Percentiles rank a stretch among this genome's conserved stretches.
These are phyloP conservation scores for Pseudogymnoascus sp. DNA, from an alignment of 2,329 filamentous ascomycete species.

Conservation along the genomic window DNA sequence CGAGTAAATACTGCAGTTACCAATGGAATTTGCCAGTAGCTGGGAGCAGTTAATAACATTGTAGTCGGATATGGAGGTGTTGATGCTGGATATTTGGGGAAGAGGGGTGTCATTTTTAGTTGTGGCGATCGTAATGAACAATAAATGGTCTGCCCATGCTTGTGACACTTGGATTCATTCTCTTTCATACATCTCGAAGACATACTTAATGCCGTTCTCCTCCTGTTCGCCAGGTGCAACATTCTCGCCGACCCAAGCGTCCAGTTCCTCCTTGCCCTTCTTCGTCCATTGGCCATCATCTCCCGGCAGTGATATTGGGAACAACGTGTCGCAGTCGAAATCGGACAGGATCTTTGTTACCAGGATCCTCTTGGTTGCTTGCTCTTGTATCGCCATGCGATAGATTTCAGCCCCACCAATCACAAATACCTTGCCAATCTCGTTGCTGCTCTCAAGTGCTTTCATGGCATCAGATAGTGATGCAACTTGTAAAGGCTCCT, in stretches of 20 bases:
- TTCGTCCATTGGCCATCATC: constrained; percentile 45
- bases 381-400: constrained; percentile 53
- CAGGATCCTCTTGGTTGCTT: constrained; percentile 54
- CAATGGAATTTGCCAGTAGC: background rate
- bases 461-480: constrained; percentile 52
- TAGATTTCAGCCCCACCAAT: constrained; percentile 92
- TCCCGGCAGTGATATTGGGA: constrained; percentile 50
- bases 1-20: background rate
- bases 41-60: background rate
- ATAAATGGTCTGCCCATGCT: background rate
- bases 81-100: background rate
- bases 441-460: constrained; percentile 19
- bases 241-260: constrained; percentile 58
- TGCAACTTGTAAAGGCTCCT: constrained; percentile 46
- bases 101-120: background rate
- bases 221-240: constrained; percentile 47
- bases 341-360: constrained; percentile 61
- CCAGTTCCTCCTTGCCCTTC: constrained; percentile 44
- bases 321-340: constrained; percentile 70
- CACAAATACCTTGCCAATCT: constrained; percentile 53
- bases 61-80: background rate
- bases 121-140: background rate
- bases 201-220: constrained; percentile 58
- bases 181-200: constrained; percentile 69
- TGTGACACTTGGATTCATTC: background rate